Percentiles rank a stretch among this genome's conserved stretches.
Evolutionary conservation across 768 basidiomycete genomes (phyloP).

Genomic region (Phaeotremella skinneri): DNA sequence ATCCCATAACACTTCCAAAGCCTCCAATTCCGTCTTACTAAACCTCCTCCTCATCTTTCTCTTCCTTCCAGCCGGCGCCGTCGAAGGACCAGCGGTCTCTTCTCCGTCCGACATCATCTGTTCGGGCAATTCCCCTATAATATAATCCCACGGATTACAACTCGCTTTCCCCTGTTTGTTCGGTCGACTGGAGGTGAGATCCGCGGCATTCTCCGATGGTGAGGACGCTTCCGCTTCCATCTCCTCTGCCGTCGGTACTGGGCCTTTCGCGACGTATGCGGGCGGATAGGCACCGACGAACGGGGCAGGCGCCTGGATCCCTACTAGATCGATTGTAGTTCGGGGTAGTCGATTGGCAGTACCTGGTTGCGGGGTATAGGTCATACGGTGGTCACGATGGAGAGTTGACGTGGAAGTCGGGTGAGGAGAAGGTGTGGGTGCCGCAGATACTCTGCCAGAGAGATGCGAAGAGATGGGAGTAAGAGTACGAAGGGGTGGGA

Average conservation of each 20-base stretch:
- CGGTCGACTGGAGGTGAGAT: neutral
- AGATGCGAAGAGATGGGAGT: neutral
- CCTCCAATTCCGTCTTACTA: constrained; percentile 24
- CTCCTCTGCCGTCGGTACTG: constrained; percentile 17
- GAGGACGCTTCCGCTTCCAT: constrained; percentile 9
- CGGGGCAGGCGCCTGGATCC: constrained; percentile 25
- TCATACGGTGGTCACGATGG: neutral
- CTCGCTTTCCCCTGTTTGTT: constrained; percentile 20
- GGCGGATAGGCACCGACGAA: constrained; percentile 25
- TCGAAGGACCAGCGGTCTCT: constrained; percentile 3
- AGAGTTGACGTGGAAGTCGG: neutral
- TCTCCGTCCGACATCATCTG: constrained; percentile 15
- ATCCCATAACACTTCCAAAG: constrained; percentile 30
- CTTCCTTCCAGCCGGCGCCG: constrained; percentile 8
- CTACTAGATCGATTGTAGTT: constrained; percentile 14
- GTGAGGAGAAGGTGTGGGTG: neutral
- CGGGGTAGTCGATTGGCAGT: neutral
- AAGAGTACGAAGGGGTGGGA: neutral
- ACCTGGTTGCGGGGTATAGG: neutral
- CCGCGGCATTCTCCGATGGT: neutral
- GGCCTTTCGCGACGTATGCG: constrained; percentile 23
- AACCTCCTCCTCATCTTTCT: constrained; percentile 27
- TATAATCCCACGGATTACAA: constrained; percentile 37
- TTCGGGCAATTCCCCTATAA: constrained; percentile 18
- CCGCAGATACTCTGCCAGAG: too few relatives aligned